phyloP scores from a whole-genome alignment of 129 eudicot species.

The Escallonia rubra region DNA sequence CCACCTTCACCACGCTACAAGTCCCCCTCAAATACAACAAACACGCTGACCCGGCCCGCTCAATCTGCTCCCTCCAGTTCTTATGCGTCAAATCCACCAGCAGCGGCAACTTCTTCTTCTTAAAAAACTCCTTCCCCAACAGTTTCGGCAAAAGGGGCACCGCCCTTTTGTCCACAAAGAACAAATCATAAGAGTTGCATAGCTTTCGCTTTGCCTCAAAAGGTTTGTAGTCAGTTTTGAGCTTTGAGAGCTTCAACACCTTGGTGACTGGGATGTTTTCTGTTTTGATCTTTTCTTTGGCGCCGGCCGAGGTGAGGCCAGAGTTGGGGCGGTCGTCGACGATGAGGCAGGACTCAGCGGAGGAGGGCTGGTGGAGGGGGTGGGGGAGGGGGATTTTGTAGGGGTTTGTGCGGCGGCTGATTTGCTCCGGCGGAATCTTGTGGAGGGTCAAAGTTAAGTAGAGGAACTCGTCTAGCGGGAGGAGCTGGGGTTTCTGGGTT shows the following conservation, averaged over 20 bases:
- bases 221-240: conserved; percentile 61
- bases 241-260: conserved; percentile 58
- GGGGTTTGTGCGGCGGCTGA: conserved; percentile 40
- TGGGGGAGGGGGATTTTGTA: conserved; percentile 64
- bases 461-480: conserved; percentile 61
- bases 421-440: conserved; percentile 61
- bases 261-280: conserved; percentile 46
- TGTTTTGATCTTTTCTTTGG: conserved; percentile 44
- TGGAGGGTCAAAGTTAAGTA: conserved; percentile 67
- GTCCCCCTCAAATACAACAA: conserved; percentile 67
- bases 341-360: conserved; percentile 54
- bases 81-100: conserved; percentile 55
- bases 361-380: conserved; percentile 31
- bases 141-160: conserved; percentile 58
- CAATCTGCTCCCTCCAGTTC: conserved; percentile 72
- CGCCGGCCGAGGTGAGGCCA: conserved; percentile 37
- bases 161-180: conserved; percentile 74
- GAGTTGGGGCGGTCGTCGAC: conserved; percentile 68
- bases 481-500: conserved; percentile 34
- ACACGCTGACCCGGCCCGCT: conserved; percentile 42
- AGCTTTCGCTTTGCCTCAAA: conserved; percentile 68
- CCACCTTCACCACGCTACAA: conserved; percentile 70
- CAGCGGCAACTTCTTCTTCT: conserved; percentile 77
- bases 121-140: conserved; percentile 60
- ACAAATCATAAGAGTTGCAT: conserved; percentile 69